phyloP scores from a whole-genome alignment of 257 asterid species.

The Orobanche coerulescens region DNA sequence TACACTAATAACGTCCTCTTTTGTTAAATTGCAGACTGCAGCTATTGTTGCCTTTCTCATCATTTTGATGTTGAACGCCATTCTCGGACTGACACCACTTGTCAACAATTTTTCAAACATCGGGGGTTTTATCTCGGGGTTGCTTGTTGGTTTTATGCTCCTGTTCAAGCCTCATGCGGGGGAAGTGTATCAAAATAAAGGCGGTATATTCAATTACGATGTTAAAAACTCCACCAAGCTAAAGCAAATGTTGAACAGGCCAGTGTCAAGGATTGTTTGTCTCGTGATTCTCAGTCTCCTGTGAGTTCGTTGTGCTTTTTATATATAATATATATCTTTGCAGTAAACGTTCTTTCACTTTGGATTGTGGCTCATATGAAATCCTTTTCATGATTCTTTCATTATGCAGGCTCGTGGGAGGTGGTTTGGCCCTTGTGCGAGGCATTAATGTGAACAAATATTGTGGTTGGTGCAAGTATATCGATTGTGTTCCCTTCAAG shows the following conservation, averaged over 20 bases:
- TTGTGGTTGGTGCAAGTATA: slow-evolving; percentile 63
- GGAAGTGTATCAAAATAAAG: slow-evolving; percentile 39
- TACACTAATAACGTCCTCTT: not conserved
- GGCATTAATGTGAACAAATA: slow-evolving; percentile 46
- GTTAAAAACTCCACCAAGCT: slow-evolving; percentile 34
- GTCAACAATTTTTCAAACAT: slow-evolving; percentile 69
- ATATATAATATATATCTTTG: not conserved
- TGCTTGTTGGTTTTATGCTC: slow-evolving; percentile 56
- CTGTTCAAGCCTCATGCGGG: slow-evolving; percentile 51
- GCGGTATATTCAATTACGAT: slow-evolving; percentile 60
- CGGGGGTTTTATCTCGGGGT: slow-evolving; percentile 80
- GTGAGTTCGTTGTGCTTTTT: slow-evolving; percentile 39
- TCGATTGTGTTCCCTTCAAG: slow-evolving; percentile 64
- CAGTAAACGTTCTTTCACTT: not conserved
- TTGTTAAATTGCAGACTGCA: slow-evolving; percentile 40
- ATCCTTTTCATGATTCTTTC: not conserved
- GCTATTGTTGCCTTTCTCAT: slow-evolving; percentile 34
- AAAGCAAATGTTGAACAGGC: slow-evolving; percentile 51
- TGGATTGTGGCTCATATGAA: not conserved
- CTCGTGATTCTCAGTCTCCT: slow-evolving; percentile 46
- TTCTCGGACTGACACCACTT: slow-evolving; percentile 68
- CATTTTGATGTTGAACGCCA: slow-evolving; percentile 40
- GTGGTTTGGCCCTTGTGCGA: slow-evolving; percentile 35
- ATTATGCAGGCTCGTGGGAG: slow-evolving; percentile 49
- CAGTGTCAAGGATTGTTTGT: slow-evolving; percentile 42